phyloP scores from a whole-genome alignment of 345 rosid species.

The Cardamine occulta region DNA sequence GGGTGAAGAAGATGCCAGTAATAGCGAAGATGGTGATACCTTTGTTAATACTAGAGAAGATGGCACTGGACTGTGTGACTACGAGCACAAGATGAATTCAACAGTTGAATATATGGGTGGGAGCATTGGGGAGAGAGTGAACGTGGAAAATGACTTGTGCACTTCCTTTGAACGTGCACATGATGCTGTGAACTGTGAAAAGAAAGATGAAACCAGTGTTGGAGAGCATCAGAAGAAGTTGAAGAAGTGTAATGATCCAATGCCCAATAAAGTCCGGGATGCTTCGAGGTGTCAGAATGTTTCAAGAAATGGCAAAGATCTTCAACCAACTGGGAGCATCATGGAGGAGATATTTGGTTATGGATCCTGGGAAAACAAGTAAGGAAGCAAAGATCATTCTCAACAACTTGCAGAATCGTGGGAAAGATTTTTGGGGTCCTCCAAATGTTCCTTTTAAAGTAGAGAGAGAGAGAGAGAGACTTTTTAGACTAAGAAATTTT shows the following conservation, averaged over 20 bases:
- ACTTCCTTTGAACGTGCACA: conserved; percentile 51
- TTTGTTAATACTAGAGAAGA: conserved; percentile 41
- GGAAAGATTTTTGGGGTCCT: conserved; percentile 28
- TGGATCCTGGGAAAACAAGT: conserved; percentile 45
- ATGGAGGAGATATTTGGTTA: conserved; percentile 66
- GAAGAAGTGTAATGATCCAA: conserved; percentile 46
- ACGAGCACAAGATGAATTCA: conserved; percentile 29
- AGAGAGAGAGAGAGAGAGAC: conserved; percentile 7
- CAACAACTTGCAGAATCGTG: conserved; percentile 29
- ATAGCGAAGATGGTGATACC: conserved; percentile 29
- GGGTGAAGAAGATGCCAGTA: conserved; percentile 36
- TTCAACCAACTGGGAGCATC: conserved; percentile 59
- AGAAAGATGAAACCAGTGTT: conserved; percentile 30
- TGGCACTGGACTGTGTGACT: conserved; percentile 34
- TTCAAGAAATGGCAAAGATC: conserved; percentile 50
- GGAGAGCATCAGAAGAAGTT: conserved; percentile 35
- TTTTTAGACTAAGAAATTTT: neutral
- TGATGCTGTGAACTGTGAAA: conserved; percentile 35
- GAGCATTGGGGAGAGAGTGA: conserved; percentile 35
- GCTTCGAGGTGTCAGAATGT: neutral
- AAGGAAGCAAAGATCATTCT: conserved; percentile 21
- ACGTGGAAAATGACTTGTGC: conserved; percentile 53
- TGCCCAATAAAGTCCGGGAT: conserved; percentile 50
- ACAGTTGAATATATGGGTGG: conserved; percentile 29
- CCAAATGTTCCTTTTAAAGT: conserved; percentile 28